Conservation (phyloP, 2,329 filamentous ascomycete species). For the Beauveria asiatica region DNA sequence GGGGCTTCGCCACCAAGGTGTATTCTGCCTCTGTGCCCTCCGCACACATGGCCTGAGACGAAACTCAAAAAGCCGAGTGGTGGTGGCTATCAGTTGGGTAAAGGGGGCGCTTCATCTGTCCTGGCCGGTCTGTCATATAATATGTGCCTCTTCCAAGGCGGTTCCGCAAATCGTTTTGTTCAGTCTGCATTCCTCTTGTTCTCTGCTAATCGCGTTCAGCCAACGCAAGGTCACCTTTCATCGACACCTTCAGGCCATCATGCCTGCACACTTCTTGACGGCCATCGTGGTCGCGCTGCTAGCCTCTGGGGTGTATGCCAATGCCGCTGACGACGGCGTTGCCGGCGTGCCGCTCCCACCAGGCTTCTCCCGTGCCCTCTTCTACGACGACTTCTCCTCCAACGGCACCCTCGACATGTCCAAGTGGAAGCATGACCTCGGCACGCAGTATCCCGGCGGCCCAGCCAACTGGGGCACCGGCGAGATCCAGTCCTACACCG, state of each 20-base stretch:
- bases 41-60: not conserved
- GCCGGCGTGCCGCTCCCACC: constrained; percentile 3
- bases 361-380: constrained; percentile 18
- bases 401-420: constrained; percentile 20
- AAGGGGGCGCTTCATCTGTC: not conserved
- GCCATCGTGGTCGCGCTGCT: not conserved
- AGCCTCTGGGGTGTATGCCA: not conserved
- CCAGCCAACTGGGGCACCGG: constrained; percentile 39
- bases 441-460: constrained; percentile 38
- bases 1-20: not conserved
- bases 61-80: not conserved
- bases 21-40: not conserved
- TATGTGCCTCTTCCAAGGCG: not conserved
- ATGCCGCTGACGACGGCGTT: not conserved
- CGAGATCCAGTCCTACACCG: constrained; percentile 39
- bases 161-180: not conserved
- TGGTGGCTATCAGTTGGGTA: not conserved
- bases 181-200: not conserved
- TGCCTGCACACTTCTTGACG: not conserved
- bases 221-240: no score
- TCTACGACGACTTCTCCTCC: constrained; percentile 22
- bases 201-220: not conserved
- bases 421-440: constrained; percentile 37
- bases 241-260: not conserved
- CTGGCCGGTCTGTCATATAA: not conserved